Percentiles rank a stretch among this genome's conserved stretches.
Conservation (phyloP, 139 green algal species). For the Chlorella vulgaris region DNA sequence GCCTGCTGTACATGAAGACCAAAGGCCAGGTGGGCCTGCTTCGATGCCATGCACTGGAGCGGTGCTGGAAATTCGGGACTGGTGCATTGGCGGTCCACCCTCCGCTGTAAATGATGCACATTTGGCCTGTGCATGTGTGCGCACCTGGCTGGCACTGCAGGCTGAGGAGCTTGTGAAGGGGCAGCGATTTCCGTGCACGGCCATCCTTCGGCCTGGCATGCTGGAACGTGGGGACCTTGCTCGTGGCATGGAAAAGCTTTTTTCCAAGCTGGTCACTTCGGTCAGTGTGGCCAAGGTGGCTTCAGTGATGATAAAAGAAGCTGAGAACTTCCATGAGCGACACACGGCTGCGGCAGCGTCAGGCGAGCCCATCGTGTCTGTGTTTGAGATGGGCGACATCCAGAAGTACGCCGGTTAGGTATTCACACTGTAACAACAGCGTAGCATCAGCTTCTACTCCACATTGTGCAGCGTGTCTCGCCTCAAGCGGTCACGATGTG, state of each 20-base stretch:
- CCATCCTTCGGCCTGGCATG: conserved; percentile 37
- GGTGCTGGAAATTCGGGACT: neutral
- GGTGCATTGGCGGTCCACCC: too few relatives aligned
- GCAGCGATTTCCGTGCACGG: conserved; percentile 5
- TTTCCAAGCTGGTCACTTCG: neutral
- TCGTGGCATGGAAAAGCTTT: neutral
- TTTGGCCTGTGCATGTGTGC: neutral
- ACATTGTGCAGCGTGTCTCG: neutral
- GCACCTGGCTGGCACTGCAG: conserved; percentile 1
- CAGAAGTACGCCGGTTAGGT: conserved; percentile 2
- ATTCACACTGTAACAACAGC: neutral
- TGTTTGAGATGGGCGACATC: conserved; percentile 27
- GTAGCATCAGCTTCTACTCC: neutral
- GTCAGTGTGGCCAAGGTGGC: conserved; percentile 20
- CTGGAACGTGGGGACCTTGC: conserved; percentile 32
- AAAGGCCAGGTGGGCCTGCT: conserved; percentile 36
- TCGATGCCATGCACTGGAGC: neutral
- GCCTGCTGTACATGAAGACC: conserved; percentile 39
- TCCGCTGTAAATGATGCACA: too few relatives aligned
- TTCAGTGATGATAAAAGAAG: conserved; percentile 6
- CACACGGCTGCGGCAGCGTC: neutral
- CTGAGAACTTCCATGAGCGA: conserved; percentile 12
- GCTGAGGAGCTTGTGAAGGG: conserved; percentile 35
- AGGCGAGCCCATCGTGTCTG: neutral
- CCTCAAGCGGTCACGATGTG: too few relatives aligned